These are phyloP conservation scores for Saccharomyces paradoxus DNA, from an alignment of 805 yeast genomes.

Conservation along the genomic window DNA sequence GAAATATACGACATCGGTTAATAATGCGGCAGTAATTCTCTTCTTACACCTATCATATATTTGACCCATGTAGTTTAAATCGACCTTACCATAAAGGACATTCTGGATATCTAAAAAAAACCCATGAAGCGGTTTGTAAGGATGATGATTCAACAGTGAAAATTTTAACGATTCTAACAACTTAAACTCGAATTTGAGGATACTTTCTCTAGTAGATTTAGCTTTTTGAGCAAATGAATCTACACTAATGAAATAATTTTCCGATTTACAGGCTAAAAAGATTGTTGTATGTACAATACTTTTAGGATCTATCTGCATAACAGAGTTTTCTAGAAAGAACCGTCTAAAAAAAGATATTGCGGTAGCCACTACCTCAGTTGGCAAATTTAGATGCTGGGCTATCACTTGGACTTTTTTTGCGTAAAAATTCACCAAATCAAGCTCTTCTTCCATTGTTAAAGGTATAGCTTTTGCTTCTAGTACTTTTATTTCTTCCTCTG, in stretches of 20 bases:
- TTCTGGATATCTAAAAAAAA: constrained; percentile 84
- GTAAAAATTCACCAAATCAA: constrained; percentile 57
- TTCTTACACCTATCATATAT: constrained; percentile 64
- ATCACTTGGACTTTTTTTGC: constrained; percentile 63
- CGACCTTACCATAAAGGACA: constrained; percentile 38
- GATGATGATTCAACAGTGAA: constrained; percentile 80
- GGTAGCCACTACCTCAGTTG: constrained; percentile 82
- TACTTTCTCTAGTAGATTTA: constrained; percentile 56
- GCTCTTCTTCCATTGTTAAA: constrained; percentile 64
- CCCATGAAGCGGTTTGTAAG: constrained; percentile 85
- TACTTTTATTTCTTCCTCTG: constrained; percentile 26
- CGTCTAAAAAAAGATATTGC: constrained; percentile 75
- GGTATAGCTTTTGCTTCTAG: constrained; percentile 31
- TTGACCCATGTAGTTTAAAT: constrained; percentile 52
- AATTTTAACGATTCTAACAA: constrained; percentile 68
- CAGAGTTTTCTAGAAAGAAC: constrained; percentile 73
- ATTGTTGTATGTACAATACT: constrained; percentile 72
- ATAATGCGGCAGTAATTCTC: constrained; percentile 56
- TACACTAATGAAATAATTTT: constrained; percentile 81
- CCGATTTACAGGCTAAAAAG: constrained; percentile 87
- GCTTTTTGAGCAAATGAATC: constrained; percentile 68
- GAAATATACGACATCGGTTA: constrained; percentile 67
- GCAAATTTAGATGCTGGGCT: constrained; percentile 67
- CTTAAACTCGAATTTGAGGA: constrained; percentile 71
- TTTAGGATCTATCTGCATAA: constrained; percentile 84